Conservation (phyloP, 2,329 filamentous ascomycete genomes). For the Bipolaris victoriae region DNA sequence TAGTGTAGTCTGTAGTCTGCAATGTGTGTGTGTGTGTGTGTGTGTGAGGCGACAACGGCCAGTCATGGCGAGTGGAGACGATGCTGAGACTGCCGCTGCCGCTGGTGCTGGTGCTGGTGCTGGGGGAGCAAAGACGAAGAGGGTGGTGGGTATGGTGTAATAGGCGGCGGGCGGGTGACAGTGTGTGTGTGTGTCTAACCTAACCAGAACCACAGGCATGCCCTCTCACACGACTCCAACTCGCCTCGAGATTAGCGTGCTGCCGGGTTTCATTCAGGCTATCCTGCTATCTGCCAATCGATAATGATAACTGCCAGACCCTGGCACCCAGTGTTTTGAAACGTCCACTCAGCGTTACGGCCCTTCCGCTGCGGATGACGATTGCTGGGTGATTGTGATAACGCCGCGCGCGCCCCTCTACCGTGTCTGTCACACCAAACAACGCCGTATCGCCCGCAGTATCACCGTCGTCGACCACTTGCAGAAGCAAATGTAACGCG, state of each 20-base stretch:
- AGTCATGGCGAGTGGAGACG: conserved; percentile 3
- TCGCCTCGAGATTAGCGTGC: conserved; percentile 30
- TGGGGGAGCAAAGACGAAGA: no score
- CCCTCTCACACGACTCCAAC: conserved; percentile 12
- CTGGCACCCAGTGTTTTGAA: conserved; percentile 45
- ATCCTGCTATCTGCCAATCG: conserved; percentile 46
- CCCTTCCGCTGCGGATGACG: conserved; percentile 27
- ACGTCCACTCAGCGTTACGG: conserved; percentile 37
- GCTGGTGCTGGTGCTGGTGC: no score
- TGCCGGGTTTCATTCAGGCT: conserved; percentile 35
- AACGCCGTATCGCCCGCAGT: conserved; percentile 38
- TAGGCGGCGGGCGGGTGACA: conserved; percentile 1
- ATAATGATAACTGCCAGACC: conserved; percentile 46
- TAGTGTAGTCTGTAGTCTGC: no score
- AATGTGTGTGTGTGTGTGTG: conserved; percentile 13
- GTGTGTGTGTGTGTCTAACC: no score
- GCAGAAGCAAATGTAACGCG: conserved; percentile 21
- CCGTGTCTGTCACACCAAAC: conserved; percentile 32
- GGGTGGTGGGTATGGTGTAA: no score
- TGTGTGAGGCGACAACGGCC: neutral
- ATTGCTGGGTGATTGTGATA: conserved; percentile 17
- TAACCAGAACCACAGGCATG: conserved; percentile 2
- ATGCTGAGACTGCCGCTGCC: conserved; percentile 14
- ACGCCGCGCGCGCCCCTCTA: conserved; percentile 4
- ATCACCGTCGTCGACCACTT: conserved; percentile 33